These are phyloP conservation scores for Colletotrichum sp. DNA, from an alignment of 2,329 filamentous ascomycete species.

Conservation along the genomic window DNA sequence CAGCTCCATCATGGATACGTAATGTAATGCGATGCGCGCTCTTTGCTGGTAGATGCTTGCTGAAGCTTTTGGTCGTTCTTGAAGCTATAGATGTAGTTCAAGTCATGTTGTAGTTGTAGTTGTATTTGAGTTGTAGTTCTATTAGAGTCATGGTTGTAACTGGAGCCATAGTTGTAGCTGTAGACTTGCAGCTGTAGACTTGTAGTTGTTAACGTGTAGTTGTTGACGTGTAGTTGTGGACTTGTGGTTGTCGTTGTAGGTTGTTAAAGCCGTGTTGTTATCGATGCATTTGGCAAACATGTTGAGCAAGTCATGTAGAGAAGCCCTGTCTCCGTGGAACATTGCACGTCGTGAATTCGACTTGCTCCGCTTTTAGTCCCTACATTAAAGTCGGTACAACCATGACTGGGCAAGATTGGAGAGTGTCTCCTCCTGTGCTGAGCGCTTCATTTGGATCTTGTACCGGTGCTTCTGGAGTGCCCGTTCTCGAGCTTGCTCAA, in stretches of 20 bases:
- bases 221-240: neutral
- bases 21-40: neutral
- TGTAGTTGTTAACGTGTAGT: neutral
- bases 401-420: neutral
- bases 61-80: neutral
- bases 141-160: too few relatives aligned
- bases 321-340: neutral
- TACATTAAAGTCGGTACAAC: neutral
- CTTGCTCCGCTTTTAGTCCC: neutral
- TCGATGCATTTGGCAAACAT: neutral
- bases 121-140: neutral
- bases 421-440: neutral
- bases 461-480: neutral
- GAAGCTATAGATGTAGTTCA: fast-evolving
- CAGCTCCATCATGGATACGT: neutral
- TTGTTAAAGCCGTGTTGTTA: neutral
- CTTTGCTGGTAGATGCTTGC: neutral
- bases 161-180: neutral
- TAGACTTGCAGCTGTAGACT: neutral
- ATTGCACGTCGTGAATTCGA: neutral
- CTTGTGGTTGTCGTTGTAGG: too few relatives aligned
- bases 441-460: neutral
- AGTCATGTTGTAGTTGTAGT: neutral
- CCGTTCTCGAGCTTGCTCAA: neutral
- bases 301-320: neutral